Evolutionary conservation across 192 early-diverging fungal species (phyloP).

Genomic region (Rhizophagus sp.): DNA sequence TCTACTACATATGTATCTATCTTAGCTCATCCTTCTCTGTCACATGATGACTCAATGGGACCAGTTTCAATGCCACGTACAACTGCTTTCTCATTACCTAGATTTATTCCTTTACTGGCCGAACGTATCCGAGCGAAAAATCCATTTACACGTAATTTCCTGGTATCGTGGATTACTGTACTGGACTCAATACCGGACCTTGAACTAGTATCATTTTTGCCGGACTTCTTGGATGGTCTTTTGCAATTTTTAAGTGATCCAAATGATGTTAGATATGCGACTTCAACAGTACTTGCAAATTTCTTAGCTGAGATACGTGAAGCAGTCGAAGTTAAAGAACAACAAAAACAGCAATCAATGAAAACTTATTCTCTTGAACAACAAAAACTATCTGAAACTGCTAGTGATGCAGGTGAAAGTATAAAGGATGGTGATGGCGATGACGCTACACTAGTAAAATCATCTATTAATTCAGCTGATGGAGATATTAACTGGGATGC

Average conservation of each 20-base stretch:
- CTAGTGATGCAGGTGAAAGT: slow-evolving; percentile 17
- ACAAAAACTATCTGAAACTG: slow-evolving; percentile 10
- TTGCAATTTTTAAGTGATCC: slow-evolving; percentile 88
- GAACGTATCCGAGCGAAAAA: slow-evolving; percentile 93
- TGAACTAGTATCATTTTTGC: slow-evolving; percentile 88
- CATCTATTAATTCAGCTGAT: not conserved
- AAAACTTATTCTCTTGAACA: slow-evolving; percentile 30
- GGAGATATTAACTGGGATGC: slow-evolving; percentile 23
- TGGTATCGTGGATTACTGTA: slow-evolving; percentile 93
- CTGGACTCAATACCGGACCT: slow-evolving; percentile 93
- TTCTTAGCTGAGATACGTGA: slow-evolving; percentile 89
- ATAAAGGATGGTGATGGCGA: slow-evolving; percentile 17
- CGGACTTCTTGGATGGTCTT: slow-evolving; percentile 92
- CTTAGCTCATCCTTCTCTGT: not conserved
- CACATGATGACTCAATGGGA: slow-evolving; percentile 40
- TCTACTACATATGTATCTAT: slow-evolving; percentile 70
- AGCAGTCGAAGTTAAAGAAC: slow-evolving; percentile 63
- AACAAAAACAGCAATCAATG: slow-evolving; percentile 46
- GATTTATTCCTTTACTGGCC: slow-evolving; percentile 91
- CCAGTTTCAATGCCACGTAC: slow-evolving; percentile 55
- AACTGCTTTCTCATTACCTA: slow-evolving; percentile 84
- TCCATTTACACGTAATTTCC: slow-evolving; percentile 85
- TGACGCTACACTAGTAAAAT: slow-evolving; percentile 30
- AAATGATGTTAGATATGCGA: slow-evolving; percentile 85
- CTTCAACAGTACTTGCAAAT: slow-evolving; percentile 80